Base-by-base conservation (phyloP, 257 asterid species). In the Rubia yunnanensis region DNA sequence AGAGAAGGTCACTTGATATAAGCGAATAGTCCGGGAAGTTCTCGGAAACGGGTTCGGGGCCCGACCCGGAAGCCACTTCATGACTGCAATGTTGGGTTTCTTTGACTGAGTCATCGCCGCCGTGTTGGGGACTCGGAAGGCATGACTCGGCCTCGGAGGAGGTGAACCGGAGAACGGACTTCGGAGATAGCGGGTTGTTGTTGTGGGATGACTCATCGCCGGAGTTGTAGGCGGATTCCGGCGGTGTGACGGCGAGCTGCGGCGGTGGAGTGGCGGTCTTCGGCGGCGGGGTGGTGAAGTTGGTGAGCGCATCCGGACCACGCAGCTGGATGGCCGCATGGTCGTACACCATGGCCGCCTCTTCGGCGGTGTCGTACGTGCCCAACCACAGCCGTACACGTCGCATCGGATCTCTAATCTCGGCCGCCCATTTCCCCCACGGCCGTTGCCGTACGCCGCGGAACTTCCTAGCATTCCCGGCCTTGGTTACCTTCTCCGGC, bases 361-460 rank as follows among this genome's bases (percentile, higher is more conserved):
- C 86, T 60, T 78, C 86, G 18, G 86, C 86, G 0, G 86, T 81
- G 17, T 78, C 82, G 15, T 68, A 81, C 44, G 86, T 81, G 8
- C 86, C 86, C 63, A 81, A 63, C 86, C 86, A 81, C 18, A 81
- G 79, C 64, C 86, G 67, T 28, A 71, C 82, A 27, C 81, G 77
- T 44, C 78, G 64, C 17, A 64, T 39, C 0, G 86, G 86, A 75
- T 81, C 86, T 66, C 86, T 68, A 17, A 81, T 81, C 74, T 81
- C 86, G 0, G 83, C 81, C 0, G 84, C 86, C 81, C 83, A 81
- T 70, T 78, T 81, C 0, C 86, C 86, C 86, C 84, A 81, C 1
- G 83, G 81, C 54, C 86, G 32, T 54, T 81, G 86, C 54, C 86
- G 76, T 4, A 81, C 86, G 0, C 86, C 86, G 5, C 86, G 72